These are phyloP conservation scores for Trichoderma afroharzianum DNA, from an alignment of 2,329 filamentous ascomycete species.

Conservation along the genomic window DNA sequence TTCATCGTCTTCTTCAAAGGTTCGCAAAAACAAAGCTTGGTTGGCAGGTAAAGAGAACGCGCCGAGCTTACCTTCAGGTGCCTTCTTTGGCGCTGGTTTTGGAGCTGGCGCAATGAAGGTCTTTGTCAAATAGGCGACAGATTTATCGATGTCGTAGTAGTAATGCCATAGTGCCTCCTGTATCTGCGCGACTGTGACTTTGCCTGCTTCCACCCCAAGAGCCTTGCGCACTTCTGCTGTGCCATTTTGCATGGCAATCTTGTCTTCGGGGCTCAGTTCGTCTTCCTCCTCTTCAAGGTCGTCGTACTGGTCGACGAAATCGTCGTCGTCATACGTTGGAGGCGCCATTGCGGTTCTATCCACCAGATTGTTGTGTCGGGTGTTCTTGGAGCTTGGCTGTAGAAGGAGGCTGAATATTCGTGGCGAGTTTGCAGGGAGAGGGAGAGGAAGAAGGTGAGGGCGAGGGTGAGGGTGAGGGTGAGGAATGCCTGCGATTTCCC, in stretches of 20 bases:
- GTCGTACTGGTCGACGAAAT: constrained; percentile 48
- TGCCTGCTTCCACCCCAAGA: constrained; percentile 57
- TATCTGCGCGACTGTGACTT: constrained; percentile 63
- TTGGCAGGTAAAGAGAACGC: constrained; percentile 32
- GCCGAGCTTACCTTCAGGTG: constrained; percentile 40
- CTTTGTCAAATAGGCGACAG: constrained; percentile 74
- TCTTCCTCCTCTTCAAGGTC: constrained; percentile 44
- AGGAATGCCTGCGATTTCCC: not conserved
- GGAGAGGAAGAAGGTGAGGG: too few species aligned
- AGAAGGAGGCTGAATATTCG: not conserved
- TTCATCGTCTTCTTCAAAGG: constrained; percentile 33
- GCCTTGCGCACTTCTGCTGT: constrained; percentile 63
- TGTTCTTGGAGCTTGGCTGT: not conserved
- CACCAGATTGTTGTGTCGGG: not conserved
- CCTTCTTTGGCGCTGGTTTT: constrained; percentile 37
- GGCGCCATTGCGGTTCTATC: constrained; percentile 22
- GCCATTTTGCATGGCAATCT: constrained; percentile 55
- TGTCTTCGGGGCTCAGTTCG: constrained; percentile 47
- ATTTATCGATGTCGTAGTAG: constrained; percentile 87
- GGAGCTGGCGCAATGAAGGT: constrained; percentile 47
- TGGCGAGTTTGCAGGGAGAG: not conserved
- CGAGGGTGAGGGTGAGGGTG: not conserved
- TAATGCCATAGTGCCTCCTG: constrained; percentile 93
- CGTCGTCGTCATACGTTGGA: constrained; percentile 45
- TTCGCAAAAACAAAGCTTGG: constrained; percentile 26